phyloP scores from a whole-genome alignment of 768 basidiomycete genomes.

The Rhizopogon salebrosus region DNA sequence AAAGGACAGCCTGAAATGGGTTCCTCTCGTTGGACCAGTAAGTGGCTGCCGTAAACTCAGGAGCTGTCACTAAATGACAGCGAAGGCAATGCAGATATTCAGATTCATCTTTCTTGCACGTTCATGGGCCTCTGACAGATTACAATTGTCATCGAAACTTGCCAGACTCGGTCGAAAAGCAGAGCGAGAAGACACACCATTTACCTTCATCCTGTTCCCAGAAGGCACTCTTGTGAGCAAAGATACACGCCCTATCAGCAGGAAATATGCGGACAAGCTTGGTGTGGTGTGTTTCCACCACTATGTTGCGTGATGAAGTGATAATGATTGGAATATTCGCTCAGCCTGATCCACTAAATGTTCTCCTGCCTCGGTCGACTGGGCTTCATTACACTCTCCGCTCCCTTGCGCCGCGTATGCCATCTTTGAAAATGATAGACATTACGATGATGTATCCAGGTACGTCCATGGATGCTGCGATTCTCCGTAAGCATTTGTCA shows the following conservation, averaged over 20 bases:
- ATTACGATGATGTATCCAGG: constrained; percentile 91
- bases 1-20: constrained; percentile 83
- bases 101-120: constrained; percentile 90
- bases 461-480: constrained; percentile 21
- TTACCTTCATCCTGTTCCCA: constrained; percentile 87
- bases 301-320: constrained; percentile 6
- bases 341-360: constrained; percentile 74
- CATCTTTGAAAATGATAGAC: constrained; percentile 78
- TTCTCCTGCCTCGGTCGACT: constrained; percentile 89
- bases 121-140: constrained; percentile 83
- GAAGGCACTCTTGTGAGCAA: constrained; percentile 93
- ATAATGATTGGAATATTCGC: constrained; percentile 4
- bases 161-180: constrained; percentile 64
- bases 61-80: constrained; percentile 5
- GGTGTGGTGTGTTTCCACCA: constrained; percentile 65
- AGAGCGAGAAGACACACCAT: constrained; percentile 61
- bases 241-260: constrained; percentile 79
- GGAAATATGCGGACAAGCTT: constrained; percentile 83
- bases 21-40: constrained; percentile 90
- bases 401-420: constrained; percentile 72
- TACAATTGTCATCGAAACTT: constrained; percentile 60
- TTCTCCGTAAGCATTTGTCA: constrained; percentile 5
- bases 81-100: constrained; percentile 88
- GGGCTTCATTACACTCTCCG: constrained; percentile 84
- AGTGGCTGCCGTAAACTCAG: constrained; percentile 14